Evolutionary conservation across 805 yeast species (phyloP), one percentile per base, ranked within the genome.

Genomic region (Hanseniaspora lindneri): DNA sequence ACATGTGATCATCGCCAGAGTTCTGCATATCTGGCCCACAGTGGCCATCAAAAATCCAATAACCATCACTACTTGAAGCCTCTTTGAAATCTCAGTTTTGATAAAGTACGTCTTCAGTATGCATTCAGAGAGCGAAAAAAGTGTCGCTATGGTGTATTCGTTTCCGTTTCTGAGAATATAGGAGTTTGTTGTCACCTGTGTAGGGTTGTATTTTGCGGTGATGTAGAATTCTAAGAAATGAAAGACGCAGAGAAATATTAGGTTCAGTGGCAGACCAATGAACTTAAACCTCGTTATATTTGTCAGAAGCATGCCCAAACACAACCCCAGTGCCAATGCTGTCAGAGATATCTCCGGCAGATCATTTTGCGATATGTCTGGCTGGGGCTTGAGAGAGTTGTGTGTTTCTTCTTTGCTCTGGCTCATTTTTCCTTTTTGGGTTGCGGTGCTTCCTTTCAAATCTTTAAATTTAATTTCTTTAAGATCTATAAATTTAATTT

Each of bases 1-100:
- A 0, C 96, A 96, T 0, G 88, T 81, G 52, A 74, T 71, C 98
- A 92, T 92, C 0, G 96, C 89, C 30, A 70, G 44, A 1, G 89
- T 72, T 47, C 98, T 71, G 3, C 76, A 58, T 0, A 56, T 17
- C 58, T 92, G 98, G 1, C 96, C 96, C 1, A 62, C 33, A 0
- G 76, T 21, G 0, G 76, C 57, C 1, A 80, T 24, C 0, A 54
- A 13, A 0, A 77, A 41, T 0, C 95, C 96, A 1, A 68, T 0
- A 0, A 44, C 2, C 44, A 68, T 56, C 34, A 67, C 32, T 0
- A 42, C 13, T 2, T 44, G 14, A 8, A 53, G 43, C 16, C 35
- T 43, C 0, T 53, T 41, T n/a, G 34, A 51, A 7, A 52, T 69
- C 68, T 51, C 60, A 60, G 1, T 53, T 40, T 14, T 23, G 53